phyloP scores from a whole-genome alignment of 306 rosid species.

The Pterocarpus santalinus region DNA sequence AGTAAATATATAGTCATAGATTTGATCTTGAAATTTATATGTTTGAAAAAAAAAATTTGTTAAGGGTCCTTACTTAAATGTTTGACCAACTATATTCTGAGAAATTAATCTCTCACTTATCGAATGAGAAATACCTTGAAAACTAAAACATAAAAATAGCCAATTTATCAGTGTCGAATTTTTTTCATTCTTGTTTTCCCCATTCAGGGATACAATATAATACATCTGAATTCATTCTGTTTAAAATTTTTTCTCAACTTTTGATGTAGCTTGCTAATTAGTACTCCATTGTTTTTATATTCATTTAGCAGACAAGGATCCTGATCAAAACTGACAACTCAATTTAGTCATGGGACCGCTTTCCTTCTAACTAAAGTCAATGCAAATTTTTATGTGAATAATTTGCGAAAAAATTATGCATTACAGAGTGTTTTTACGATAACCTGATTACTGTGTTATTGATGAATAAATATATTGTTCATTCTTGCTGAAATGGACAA shows the following conservation, averaged over 20 bases:
- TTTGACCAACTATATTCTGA: no score
- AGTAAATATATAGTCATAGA: no score
- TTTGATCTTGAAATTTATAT: no score
- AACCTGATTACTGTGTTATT: no score
- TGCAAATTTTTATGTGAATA: slow-evolving; percentile 39
- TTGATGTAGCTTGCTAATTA: neutral
- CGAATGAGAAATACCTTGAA: no score
- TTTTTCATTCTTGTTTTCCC: no score
- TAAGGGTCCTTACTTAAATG: no score
- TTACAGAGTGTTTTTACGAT: neutral
- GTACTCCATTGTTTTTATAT: neutral
- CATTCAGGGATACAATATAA: no score
- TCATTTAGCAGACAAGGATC: slow-evolving; percentile 30
- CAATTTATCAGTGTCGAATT: no score
- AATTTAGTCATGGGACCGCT: slow-evolving; percentile 26
- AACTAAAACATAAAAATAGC: no score
- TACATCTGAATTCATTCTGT: neutral
- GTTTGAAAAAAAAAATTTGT: no score
- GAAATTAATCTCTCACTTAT: no score
- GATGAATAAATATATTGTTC: neutral
- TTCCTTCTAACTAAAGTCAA: slow-evolving; percentile 41
- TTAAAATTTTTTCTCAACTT: neutral
- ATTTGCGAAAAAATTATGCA: neutral
- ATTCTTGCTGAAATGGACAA: slow-evolving; percentile 16
- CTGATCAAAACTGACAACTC: slow-evolving; percentile 29